phyloP scores from a whole-genome alignment of 2,329 filamentous ascomycete genomes.

The Scedosporium aurantiacum region DNA sequence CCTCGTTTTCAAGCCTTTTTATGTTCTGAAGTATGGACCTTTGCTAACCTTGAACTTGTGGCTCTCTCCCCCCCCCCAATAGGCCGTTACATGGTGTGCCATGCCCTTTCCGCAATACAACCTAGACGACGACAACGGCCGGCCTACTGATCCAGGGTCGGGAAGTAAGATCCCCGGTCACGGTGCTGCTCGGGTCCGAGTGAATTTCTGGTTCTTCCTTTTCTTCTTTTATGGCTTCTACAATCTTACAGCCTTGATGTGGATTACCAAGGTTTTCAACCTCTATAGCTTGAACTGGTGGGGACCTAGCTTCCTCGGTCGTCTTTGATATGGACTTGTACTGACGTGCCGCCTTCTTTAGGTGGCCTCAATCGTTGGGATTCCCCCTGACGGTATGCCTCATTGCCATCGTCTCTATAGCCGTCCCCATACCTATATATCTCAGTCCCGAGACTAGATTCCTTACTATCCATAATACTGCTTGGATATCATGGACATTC shows the following conservation, averaged over 20 bases:
- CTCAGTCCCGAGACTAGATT: constrained; percentile 39
- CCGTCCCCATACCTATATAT: constrained; percentile 49
- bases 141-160: constrained; percentile 15
- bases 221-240: constrained; percentile 61
- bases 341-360: constrained; percentile 11
- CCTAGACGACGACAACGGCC: constrained; percentile 32
- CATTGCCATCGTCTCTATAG: constrained; percentile 49
- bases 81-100: constrained; percentile 55
- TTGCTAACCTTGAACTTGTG: neutral
- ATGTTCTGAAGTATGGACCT: neutral
- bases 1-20: neutral
- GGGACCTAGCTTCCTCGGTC: constrained; percentile 8
- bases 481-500: constrained; percentile 61
- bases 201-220: constrained; percentile 64
- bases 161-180: constrained; percentile 45
- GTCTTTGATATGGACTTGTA: neutral
- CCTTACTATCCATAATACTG: constrained; percentile 51
- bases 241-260: constrained; percentile 54
- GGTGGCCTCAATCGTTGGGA: constrained; percentile 52
- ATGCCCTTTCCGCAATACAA: constrained; percentile 55
- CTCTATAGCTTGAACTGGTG: constrained; percentile 59
- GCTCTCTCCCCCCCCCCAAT: neutral
- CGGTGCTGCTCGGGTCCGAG: constrained; percentile 49
- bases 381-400: constrained; percentile 53
- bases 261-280: constrained; percentile 64